These are phyloP conservation scores for Phytophthora nicotianae DNA, from an alignment of 352 stramenopile genomes.

Conservation along the genomic window DNA sequence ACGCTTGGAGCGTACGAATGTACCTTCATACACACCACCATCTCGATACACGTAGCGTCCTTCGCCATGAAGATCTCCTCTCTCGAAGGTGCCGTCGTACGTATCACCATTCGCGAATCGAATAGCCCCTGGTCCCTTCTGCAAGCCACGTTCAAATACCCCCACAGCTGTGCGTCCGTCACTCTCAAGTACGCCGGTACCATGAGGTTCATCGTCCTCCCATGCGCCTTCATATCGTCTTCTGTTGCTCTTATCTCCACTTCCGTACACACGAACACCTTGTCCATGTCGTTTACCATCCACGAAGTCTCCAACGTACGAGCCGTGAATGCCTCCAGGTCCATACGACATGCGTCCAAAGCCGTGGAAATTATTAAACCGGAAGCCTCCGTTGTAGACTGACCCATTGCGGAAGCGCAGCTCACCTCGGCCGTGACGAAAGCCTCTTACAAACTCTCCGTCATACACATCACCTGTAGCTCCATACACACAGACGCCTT, in stretches of 20 bases:
- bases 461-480: conserved; percentile 70
- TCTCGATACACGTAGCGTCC: conserved; percentile 53
- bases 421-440: conserved; percentile 63
- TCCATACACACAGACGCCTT: conserved; percentile 61
- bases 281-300: conserved; percentile 63
- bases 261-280: conserved; percentile 62
- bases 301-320: conserved; percentile 67
- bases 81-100: conserved; percentile 69
- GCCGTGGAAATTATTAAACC: conserved; percentile 57
- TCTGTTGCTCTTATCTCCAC: conserved; percentile 18
- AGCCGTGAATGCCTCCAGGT: conserved; percentile 46
- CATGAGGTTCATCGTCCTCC: conserved; percentile 60
- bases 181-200: conserved; percentile 59
- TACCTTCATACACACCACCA: conserved; percentile 60
- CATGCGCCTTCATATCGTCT: conserved; percentile 74
- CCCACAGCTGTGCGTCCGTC: conserved; percentile 63
- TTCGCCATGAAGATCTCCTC: conserved; percentile 52
- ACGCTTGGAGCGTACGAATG: conserved; percentile 52
- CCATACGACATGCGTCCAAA: conserved; percentile 63
- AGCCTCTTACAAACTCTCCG: conserved; percentile 61
- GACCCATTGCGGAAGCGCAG: conserved; percentile 55
- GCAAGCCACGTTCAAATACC: conserved; percentile 53
- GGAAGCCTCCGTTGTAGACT: conserved; percentile 60
- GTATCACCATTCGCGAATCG: conserved; percentile 67
- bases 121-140: conserved; percentile 60